These are phyloP conservation scores for Wickerhamomyces pijperi DNA, from an alignment of 805 yeast genomes.

Conservation along the genomic window DNA sequence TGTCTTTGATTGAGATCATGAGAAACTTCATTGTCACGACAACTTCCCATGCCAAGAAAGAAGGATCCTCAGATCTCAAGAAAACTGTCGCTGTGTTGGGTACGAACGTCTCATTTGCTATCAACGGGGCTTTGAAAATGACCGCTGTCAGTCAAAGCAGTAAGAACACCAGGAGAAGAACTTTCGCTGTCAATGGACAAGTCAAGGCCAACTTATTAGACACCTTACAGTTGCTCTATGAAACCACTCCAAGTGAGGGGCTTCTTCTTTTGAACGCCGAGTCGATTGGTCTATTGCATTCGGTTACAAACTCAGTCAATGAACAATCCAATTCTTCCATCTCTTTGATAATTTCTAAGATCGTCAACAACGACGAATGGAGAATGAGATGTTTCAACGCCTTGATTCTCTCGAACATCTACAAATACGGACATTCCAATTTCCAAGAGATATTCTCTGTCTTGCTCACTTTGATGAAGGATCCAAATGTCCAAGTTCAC, in stretches of 20 bases:
- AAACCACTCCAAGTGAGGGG: slow-evolving; percentile 11
- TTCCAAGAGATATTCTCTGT: slow-evolving; percentile 42
- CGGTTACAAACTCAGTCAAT: slow-evolving; percentile 13
- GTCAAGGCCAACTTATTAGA: slow-evolving; percentile 39
- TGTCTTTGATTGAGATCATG: slow-evolving; percentile 75
- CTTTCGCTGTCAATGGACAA: slow-evolving; percentile 19
- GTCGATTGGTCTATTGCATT: slow-evolving; percentile 41
- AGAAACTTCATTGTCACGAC: slow-evolving; percentile 42
- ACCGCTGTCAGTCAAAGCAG: no score
- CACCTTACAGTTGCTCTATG: slow-evolving; percentile 27
- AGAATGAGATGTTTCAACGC: slow-evolving; percentile 48
- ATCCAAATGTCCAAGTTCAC: slow-evolving; percentile 82
- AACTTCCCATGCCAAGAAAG: slow-evolving; percentile 13
- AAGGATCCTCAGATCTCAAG: slow-evolving; percentile 36
- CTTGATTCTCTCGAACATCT: slow-evolving; percentile 36
- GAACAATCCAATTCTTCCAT: slow-evolving; percentile 30
- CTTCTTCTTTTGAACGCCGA: slow-evolving; percentile 41
- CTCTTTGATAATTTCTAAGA: slow-evolving; percentile 46
- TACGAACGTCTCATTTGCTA: slow-evolving; percentile 47
- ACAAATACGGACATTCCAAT: slow-evolving; percentile 24
- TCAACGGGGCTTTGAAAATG: slow-evolving; percentile 35
- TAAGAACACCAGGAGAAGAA: no score
- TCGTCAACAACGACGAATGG: slow-evolving; percentile 59
- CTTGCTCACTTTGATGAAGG: slow-evolving; percentile 47
- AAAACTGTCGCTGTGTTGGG: slow-evolving; percentile 14